Evolutionary conservation across 345 rosid genomes (phyloP).

Genomic region (Acer yangbiense): DNA sequence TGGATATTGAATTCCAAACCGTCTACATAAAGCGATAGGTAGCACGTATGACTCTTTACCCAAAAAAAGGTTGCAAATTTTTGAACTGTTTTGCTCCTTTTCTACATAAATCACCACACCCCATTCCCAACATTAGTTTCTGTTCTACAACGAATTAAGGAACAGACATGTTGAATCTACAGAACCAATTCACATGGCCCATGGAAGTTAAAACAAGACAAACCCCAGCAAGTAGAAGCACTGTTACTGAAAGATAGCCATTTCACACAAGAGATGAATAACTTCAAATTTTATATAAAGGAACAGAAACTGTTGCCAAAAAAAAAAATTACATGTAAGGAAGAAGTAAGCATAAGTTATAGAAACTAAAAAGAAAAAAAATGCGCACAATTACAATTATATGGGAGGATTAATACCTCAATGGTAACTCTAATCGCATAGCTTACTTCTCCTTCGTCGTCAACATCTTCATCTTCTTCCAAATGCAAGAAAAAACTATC

Average conservation of each 20-base stretch:
- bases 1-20: not conserved
- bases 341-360: not conserved
- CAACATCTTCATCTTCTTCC: conserved; percentile 9
- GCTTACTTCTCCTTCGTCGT: conserved; percentile 15
- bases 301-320: not conserved
- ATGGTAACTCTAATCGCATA: conserved; percentile 16
- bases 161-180: not conserved
- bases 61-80: not conserved
- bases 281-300: not conserved
- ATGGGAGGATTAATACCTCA: conserved; percentile 27
- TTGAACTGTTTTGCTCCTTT: not conserved
- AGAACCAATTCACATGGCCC: conserved; percentile 10
- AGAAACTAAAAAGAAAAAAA: conserved; percentile 10
- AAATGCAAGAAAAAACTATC: conserved; percentile 10
- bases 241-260: not conserved
- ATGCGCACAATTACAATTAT: conserved; percentile 16
- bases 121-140: not conserved
- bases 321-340: conserved; percentile 3
- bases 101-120: not conserved
- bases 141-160: not conserved
- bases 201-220: not conserved
- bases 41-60: not conserved
- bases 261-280: not conserved
- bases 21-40: not conserved
- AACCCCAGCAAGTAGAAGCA: not conserved